Evolutionary conservation across 176 grass and related monocot species (phyloP), one percentile per base, ranked within the genome.

Genomic region (Oryza officinalis): DNA sequence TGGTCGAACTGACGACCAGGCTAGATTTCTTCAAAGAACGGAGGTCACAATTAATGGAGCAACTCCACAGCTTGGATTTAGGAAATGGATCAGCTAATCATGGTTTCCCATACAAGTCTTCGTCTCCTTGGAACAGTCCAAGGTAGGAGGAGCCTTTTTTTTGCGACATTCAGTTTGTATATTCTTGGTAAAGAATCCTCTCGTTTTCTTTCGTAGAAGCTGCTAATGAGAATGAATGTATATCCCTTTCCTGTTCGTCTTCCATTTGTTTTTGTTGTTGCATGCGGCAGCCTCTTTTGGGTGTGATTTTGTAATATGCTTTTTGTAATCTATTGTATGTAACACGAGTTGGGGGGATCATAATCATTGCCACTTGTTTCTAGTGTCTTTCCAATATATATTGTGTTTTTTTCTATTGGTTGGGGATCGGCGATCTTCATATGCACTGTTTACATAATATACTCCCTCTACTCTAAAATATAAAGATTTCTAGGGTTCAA

Each of bases 11-110:
- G 13, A 92, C 93, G 4, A 94, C 89, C 35, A 88, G 97, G 15
- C 88, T 99, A 49, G 97, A 99, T 91, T 99, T 99, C 90, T 99
- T 99, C 86, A 99, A 94, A 81, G 97, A 96, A 78, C 85, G 93
- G 37, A 81, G 97, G 81, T 92, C 97, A 11, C 97, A 99, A 63
- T 69, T 99, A 77, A 99, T 99, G 93, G 97, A 99, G 74, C 97
- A 99, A 32, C 87, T 99, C 32, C 97, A 99, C 65, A 91, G 93
- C 79, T 93, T 99, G 22, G 93, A 96, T 94, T 89, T 99, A 75
- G 91, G 93, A 26, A 91, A 94, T 86, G 89, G 93, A 40, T 67
- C 87, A 9, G 71, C 84, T 15, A 81, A 88, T 2, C 88, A 96
- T 81, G 89, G 79, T 50, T 85, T 91, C 30, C 76, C 89, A 33